These are phyloP conservation scores for Tilletia caries DNA, from an alignment of 1,284 basidiomycete species.

Conservation along the genomic window DNA sequence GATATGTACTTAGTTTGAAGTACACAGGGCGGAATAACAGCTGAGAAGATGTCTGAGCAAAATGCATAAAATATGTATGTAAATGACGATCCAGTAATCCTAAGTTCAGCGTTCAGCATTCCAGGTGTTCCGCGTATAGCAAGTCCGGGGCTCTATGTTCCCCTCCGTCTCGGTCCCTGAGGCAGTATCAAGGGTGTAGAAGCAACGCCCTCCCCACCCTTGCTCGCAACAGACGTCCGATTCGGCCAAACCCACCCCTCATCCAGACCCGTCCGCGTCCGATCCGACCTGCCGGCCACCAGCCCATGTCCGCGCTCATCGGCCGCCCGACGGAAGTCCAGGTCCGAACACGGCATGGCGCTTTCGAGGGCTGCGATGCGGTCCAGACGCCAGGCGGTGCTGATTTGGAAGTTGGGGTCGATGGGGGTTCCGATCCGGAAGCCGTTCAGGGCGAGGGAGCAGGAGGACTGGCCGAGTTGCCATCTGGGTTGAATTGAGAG, in stretches of 20 bases:
- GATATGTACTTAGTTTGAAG: no score
- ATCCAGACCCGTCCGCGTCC: background rate
- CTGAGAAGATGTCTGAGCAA: no score
- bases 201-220: no score
- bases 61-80: no score
- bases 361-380: conserved; percentile 5
- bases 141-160: no score
- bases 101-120: no score
- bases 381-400: conserved; percentile 1
- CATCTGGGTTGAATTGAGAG: background rate
- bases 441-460: background rate
- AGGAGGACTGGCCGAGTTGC: background rate
- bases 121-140: no score
- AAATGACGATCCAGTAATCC: no score
- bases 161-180: no score
- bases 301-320: background rate
- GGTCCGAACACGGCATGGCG: background rate
- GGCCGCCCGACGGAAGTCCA: background rate
- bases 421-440: background rate
- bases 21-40: no score
- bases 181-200: no score
- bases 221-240: background rate
- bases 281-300: background rate
- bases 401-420: background rate
- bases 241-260: background rate